phyloP scores from a whole-genome alignment of 257 asterid species.

The Capsicum rhomboideum region DNA sequence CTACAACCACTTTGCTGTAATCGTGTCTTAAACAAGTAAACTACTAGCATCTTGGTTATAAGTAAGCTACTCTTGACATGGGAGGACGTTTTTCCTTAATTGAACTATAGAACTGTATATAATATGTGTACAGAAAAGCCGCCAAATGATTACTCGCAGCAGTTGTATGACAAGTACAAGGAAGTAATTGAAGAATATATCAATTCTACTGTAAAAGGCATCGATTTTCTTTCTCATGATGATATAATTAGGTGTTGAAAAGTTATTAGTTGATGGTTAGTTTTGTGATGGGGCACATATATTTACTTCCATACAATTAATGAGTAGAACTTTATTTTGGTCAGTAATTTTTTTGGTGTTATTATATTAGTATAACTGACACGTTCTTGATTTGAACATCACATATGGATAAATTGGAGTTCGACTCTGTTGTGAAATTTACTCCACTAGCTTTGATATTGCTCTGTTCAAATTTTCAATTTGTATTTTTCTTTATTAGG shows the following conservation, averaged over 20 bases:
- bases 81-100: conserved; percentile 9
- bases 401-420: background rate
- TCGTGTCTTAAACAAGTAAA: background rate
- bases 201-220: conserved; percentile 18
- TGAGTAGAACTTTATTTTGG: background rate
- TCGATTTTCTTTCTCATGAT: background rate
- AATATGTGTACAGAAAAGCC: conserved; percentile 34
- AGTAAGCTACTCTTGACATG: background rate
- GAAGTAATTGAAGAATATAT: conserved; percentile 27
- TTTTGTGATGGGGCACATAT: background rate
- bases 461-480: background rate
- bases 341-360: background rate
- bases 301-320: background rate
- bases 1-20: too few species aligned
- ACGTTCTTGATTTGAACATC: background rate
- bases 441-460: background rate
- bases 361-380: background rate
- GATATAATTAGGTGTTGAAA: background rate
- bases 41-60: background rate
- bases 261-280: background rate
- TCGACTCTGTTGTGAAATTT: background rate
- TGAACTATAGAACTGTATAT: conserved; percentile 22
- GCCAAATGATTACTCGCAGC: conserved; percentile 30
- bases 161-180: conserved; percentile 35
- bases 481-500: conserved; percentile 15